phyloP scores from a whole-genome alignment of 2,329 filamentous ascomycete species.

The Aureobasidium sp. region DNA sequence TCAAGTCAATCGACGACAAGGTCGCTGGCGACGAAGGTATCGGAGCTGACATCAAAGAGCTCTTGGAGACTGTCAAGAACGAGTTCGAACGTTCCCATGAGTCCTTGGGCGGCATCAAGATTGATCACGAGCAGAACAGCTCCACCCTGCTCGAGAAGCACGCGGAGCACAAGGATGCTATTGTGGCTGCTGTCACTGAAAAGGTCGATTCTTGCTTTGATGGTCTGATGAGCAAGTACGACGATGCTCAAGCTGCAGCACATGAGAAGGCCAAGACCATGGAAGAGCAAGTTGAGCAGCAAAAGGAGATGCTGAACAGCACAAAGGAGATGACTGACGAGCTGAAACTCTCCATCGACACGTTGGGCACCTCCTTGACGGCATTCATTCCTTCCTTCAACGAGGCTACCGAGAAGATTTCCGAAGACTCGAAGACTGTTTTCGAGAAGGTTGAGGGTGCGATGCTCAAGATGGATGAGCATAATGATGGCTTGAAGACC shows the following conservation, averaged over 20 bases:
- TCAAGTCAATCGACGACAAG: conserved; percentile 64
- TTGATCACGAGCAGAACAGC: conserved; percentile 63
- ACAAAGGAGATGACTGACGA: conserved; percentile 82
- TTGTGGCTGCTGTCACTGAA: conserved; percentile 47
- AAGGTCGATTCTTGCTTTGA: conserved; percentile 71
- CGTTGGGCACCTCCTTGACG: conserved; percentile 60
- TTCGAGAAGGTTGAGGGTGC: conserved; percentile 78
- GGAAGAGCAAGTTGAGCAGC: conserved; percentile 65
- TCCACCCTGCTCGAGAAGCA: conserved; percentile 52
- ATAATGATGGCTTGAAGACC: conserved; percentile 62
- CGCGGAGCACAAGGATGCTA: conserved; percentile 50
- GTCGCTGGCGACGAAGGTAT: conserved; percentile 44
- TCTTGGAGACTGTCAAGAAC: conserved; percentile 66
- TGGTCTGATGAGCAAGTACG: conserved; percentile 79
- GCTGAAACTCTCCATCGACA: conserved; percentile 77
- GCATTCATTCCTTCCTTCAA: conserved; percentile 56
- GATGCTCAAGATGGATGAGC: conserved; percentile 66
- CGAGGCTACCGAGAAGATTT: conserved; percentile 67
- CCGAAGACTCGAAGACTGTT: conserved; percentile 79
- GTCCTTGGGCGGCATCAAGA: conserved; percentile 69
- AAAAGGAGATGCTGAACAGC: conserved; percentile 64
- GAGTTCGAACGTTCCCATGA: conserved; percentile 85
- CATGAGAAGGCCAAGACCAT: conserved; percentile 67
- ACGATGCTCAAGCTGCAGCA: conserved; percentile 68
- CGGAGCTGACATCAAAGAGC: conserved; percentile 46